Percentiles rank a stretch among this genome's conserved stretches.
Conservation (phyloP, 2,329 filamentous ascomycete species). For the Diplodia intermedia region DNA sequence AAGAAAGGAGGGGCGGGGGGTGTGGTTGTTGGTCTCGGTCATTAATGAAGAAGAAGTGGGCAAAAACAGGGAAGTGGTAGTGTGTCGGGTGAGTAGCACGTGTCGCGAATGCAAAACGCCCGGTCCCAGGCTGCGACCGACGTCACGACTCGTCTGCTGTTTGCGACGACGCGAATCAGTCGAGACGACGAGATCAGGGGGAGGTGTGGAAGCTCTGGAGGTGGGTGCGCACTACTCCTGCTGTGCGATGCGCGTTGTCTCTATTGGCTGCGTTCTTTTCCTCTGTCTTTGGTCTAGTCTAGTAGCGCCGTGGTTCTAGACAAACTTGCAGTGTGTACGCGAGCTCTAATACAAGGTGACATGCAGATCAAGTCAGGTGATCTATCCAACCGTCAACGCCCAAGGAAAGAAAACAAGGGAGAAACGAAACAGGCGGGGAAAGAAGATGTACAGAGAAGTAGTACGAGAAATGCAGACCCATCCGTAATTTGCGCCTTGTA, state of each 20-base stretch:
- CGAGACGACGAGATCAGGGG: neutral
- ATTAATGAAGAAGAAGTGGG: no score
- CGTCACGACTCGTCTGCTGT: neutral
- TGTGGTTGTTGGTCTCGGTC: no score
- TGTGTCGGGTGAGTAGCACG: neutral
- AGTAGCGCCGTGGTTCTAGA: neutral
- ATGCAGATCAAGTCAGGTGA: conserved; percentile 9
- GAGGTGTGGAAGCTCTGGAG: neutral
- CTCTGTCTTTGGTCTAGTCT: conserved; percentile 15
- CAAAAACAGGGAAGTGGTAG: neutral
- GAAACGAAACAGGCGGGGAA: neutral
- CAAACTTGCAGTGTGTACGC: neutral
- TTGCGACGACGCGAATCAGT: neutral
- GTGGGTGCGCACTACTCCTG: neutral
- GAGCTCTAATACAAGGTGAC: conserved; percentile 6
- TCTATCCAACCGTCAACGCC: conserved; percentile 14
- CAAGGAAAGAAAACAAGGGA: neutral
- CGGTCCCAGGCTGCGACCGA: neutral
- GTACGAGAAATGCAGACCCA: conserved; percentile 9
- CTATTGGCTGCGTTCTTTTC: neutral
- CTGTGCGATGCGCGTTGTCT: neutral
- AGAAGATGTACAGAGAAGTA: neutral
- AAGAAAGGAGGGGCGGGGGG: no score
- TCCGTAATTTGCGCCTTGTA: conserved; percentile 11
- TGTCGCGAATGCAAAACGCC: neutral